Percentiles rank a stretch among this genome's conserved stretches.
Evolutionary conservation across 768 basidiomycete genomes (phyloP).

Genomic region (Suillus discolor): DNA sequence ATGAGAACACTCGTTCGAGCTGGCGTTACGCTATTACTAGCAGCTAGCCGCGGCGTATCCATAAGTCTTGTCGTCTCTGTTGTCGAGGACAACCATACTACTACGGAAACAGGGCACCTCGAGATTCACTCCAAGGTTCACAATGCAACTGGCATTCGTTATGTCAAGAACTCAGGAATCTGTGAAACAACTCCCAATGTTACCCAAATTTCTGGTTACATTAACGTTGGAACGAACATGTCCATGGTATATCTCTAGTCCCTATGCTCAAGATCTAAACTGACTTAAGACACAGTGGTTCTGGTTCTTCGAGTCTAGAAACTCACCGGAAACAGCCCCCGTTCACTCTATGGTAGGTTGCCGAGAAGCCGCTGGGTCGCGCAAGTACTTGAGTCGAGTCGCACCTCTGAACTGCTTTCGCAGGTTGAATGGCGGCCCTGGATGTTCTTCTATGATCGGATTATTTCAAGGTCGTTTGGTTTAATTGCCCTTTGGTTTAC

Average conservation of each 20-base stretch:
- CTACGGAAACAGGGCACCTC: neutral
- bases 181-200: slow-evolving; percentile 70
- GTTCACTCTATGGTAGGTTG: slow-evolving; percentile 59
- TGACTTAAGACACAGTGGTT: slow-evolving; percentile 57
- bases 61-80: slow-evolving; percentile 5
- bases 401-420: neutral
- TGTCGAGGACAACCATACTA: neutral
- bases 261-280: neutral
- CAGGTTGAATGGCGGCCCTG: slow-evolving; percentile 63
- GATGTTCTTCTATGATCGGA: slow-evolving; percentile 66
- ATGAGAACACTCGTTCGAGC: slow-evolving; percentile 5
- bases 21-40: slow-evolving; percentile 5
- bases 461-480: slow-evolving; percentile 55
- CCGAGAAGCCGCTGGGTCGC: neutral
- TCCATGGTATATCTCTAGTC: slow-evolving; percentile 47
- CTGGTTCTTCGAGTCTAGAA: slow-evolving; percentile 72
- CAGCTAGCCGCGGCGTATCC: neutral
- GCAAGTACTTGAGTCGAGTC: neutral
- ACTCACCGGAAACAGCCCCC: slow-evolving; percentile 62
- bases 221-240: slow-evolving; percentile 58
- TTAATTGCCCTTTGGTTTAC: neutral
- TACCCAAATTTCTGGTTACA: slow-evolving; percentile 63
- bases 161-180: slow-evolving; percentile 59
- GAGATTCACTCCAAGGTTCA: slow-evolving; percentile 23
- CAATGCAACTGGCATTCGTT: slow-evolving; percentile 41